These are phyloP conservation scores for Pyrenophora seminiperda DNA, from an alignment of 2,329 filamentous ascomycete species.

Conservation along the genomic window DNA sequence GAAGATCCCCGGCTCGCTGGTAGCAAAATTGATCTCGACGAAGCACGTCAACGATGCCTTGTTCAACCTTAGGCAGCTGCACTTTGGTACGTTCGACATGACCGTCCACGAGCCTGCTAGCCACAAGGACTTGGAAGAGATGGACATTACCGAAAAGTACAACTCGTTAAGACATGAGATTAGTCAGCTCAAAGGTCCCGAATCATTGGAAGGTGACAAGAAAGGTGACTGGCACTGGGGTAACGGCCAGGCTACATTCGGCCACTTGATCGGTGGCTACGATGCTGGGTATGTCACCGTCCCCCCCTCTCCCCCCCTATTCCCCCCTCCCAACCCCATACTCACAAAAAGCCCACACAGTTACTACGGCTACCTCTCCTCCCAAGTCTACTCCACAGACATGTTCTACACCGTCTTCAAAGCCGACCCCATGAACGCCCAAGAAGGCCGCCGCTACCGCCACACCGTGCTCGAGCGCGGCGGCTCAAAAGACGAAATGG, in stretches of 20 bases:
- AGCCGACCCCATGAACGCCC: constrained; percentile 75
- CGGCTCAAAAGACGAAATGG: constrained; percentile 80
- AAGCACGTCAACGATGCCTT: constrained; percentile 82
- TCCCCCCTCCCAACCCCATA: too few relatives aligned
- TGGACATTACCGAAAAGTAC: constrained; percentile 71
- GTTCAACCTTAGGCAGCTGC: constrained; percentile 77
- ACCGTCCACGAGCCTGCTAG: constrained; percentile 71
- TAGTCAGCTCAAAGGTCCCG: constrained; percentile 73
- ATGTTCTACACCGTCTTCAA: constrained; percentile 86
- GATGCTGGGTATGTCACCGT: constrained; percentile 69
- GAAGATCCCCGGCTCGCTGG: constrained; percentile 74
- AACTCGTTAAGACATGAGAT: constrained; percentile 76
- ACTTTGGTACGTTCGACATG: constrained; percentile 87
- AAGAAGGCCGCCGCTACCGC: constrained; percentile 75
- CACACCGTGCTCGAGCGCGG: constrained; percentile 79
- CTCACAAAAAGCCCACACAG: too few relatives aligned
- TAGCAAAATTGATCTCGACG: constrained; percentile 73
- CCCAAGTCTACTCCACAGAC: constrained; percentile 80
- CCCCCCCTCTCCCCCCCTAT: too few relatives aligned
- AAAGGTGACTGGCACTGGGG: constrained; percentile 64
- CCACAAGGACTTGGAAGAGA: constrained; percentile 69
- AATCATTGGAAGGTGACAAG: constrained; percentile 60
- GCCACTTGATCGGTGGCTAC: constrained; percentile 82
- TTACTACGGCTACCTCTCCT: constrained; percentile 71
- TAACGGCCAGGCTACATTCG: constrained; percentile 78